Evolutionary conservation across 495 filamentous ascomycete species (phyloP).

Genomic region (Penicillium paradoxum): DNA sequence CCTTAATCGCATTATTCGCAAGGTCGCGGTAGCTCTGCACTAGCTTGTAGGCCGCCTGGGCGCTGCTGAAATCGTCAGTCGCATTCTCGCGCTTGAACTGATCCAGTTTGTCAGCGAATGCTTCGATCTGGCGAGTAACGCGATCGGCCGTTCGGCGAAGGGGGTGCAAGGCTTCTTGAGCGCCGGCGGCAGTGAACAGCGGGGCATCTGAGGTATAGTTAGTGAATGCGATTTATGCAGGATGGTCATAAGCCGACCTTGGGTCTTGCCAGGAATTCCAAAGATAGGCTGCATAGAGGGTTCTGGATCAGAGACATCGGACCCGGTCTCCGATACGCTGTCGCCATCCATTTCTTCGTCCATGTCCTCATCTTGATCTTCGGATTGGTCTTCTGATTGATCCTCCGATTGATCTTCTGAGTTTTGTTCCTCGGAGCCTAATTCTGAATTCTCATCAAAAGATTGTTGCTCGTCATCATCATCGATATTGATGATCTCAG

Average conservation of each 20-base stretch:
- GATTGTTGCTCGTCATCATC: constrained; percentile 32
- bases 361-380: constrained; percentile 25
- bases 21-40: constrained; percentile 41
- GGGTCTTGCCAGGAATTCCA: constrained; percentile 5
- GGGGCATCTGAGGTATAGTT: constrained; percentile 22
- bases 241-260: constrained; percentile 9
- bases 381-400: constrained; percentile 14
- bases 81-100: constrained; percentile 46
- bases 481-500: constrained; percentile 41
- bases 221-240: constrained; percentile 5
- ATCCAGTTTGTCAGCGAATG: constrained; percentile 62
- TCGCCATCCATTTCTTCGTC: constrained; percentile 24
- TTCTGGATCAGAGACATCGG: constrained; percentile 17
- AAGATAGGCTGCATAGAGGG: constrained; percentile 16
- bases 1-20: constrained; percentile 37
- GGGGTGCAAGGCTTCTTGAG: constrained; percentile 49
- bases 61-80: constrained; percentile 31
- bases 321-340: constrained; percentile 14
- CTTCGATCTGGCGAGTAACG: constrained; percentile 58
- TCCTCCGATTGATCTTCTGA: constrained; percentile 8
- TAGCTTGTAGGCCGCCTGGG: constrained; percentile 41
- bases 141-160: constrained; percentile 55
- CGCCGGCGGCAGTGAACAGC: constrained; percentile 47
- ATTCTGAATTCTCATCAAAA: constrained; percentile 24
- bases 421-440: constrained; percentile 15